Evolutionary conservation across 1,139 yeast genomes (phyloP).

Genomic region (Magnusiomyces sp.): DNA sequence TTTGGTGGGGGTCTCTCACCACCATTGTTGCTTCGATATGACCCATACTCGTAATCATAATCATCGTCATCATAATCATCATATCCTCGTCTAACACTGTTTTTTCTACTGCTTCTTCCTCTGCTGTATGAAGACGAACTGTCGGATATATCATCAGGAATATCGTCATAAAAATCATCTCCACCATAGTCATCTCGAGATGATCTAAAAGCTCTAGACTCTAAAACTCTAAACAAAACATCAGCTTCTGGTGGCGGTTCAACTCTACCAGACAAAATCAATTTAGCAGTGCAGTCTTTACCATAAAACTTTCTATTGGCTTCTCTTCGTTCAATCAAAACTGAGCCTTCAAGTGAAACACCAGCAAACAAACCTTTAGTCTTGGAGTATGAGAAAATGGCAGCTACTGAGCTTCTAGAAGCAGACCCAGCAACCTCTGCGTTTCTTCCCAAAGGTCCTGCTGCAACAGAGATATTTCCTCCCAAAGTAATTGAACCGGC

Average conservation of each 20-base stretch:
- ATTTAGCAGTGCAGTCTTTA: slow-evolving; percentile 72
- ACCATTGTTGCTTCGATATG: slow-evolving; percentile 20
- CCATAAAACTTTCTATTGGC: slow-evolving; percentile 96
- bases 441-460: slow-evolving; percentile 95
- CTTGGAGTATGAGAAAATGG: slow-evolving; percentile 88
- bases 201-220: slow-evolving; percentile 61
- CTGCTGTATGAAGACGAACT: slow-evolving; percentile 15
- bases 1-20: not conserved
- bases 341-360: slow-evolving; percentile 93
- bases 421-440: slow-evolving; percentile 99
- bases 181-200: slow-evolving; percentile 50
- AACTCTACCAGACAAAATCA: slow-evolving; percentile 73
- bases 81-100: slow-evolving; percentile 22
- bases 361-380: slow-evolving; percentile 97
- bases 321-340: slow-evolving; percentile 88
- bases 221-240: slow-evolving; percentile 75
- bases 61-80: slow-evolving; percentile 32
- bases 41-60: slow-evolving; percentile 24
- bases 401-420: slow-evolving; percentile 77
- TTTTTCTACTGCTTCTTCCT: no score
- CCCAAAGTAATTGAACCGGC: slow-evolving; percentile 92
- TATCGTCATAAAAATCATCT: slow-evolving; percentile 59
- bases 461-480: slow-evolving; percentile 94
- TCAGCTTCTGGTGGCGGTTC: slow-evolving; percentile 94
- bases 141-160: slow-evolving; percentile 46